Evolutionary conservation across 352 stramenopile genomes (phyloP).

Genomic region (Phytophthora quininea): DNA sequence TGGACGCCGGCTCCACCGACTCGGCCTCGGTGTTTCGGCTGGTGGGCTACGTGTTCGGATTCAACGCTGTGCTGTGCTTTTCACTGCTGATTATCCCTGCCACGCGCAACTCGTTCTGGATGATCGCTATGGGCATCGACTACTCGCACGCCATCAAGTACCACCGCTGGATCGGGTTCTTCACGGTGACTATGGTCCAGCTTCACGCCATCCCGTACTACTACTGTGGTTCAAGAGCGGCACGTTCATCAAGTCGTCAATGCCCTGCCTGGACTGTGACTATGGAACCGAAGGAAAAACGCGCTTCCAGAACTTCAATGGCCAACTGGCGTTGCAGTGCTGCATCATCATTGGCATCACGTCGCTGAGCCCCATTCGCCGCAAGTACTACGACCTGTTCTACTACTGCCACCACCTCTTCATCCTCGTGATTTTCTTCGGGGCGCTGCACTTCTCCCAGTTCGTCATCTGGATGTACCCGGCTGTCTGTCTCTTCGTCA

Average conservation of each 20-base stretch:
- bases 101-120: slow-evolving; percentile 84
- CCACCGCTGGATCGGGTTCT: slow-evolving; percentile 84
- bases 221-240: slow-evolving; percentile 65
- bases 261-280: slow-evolving; percentile 81
- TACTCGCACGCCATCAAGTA: slow-evolving; percentile 90
- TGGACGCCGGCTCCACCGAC: slow-evolving; percentile 55
- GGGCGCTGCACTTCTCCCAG: slow-evolving; percentile 73
- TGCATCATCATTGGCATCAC: slow-evolving; percentile 79
- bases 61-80: slow-evolving; percentile 77
- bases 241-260: slow-evolving; percentile 53
- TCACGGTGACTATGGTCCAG: slow-evolving; percentile 69
- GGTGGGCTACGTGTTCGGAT: slow-evolving; percentile 71
- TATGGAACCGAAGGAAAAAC: slow-evolving; percentile 67
- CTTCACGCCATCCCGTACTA: slow-evolving; percentile 79
- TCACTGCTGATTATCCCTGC: slow-evolving; percentile 66
- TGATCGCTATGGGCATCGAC: slow-evolving; percentile 83
- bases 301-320: slow-evolving; percentile 77
- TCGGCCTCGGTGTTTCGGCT: slow-evolving; percentile 48
- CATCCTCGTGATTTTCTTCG: slow-evolving; percentile 75
- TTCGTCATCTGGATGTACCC: slow-evolving; percentile 90
- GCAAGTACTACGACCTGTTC: slow-evolving; percentile 85
- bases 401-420: slow-evolving; percentile 91
- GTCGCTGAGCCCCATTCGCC: slow-evolving; percentile 74
- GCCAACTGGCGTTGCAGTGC: slow-evolving; percentile 70
- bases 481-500: slow-evolving; percentile 76